Base-by-base conservation (phyloP, 108 stramenopile genomes). In the Nitzschia palea region DNA sequence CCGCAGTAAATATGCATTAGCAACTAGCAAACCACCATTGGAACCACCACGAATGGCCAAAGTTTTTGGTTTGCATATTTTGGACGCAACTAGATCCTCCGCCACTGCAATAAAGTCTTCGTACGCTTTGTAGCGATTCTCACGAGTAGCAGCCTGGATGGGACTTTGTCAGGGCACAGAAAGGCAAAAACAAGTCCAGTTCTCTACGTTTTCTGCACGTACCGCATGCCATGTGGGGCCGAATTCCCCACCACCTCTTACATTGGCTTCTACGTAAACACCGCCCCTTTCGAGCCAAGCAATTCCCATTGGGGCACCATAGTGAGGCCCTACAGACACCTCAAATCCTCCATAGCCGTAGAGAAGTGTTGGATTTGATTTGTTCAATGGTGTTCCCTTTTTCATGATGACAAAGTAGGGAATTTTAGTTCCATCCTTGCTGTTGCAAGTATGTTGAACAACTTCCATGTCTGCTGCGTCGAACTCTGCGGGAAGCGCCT, bases 341-440 rank as follows among this genome's bases (percentile, higher is more conserved):
- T 97, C 97, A 78, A 99, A 99, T 2, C 99, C 97, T 33, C 98
- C 97, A 62, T 98, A 99, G 8, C 83, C 91, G 45, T 92, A 85
- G 0, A 94, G 73, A 4, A 94, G 72, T 3, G 79, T 81, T 8
- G 83, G 83, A 56, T 82, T 87, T 23, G 71, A 66, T 20, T 80
- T 85, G 51, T 90, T 67, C 36, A 90, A 48, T 18, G 44, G 44
- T 3, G 76, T 60, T 29, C 80, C 87, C 43, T 81, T 76, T 37
- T 78, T 83, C 45, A 57, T 69, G 31, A 88, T 70, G 40, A 89
- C 67, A 67, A 93, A 93, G 79, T 93, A 93, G 17, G 95, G 95
- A 58, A 95, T 67, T 65, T 85, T 62, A 1, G 95, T 95, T 6
- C 95, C 95, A 73, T 95, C 95, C 43, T 86, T 74, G 47, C 85